Evolutionary conservation across 805 yeast genomes (phyloP).

Genomic region (Kregervanrija delftensis): DNA sequence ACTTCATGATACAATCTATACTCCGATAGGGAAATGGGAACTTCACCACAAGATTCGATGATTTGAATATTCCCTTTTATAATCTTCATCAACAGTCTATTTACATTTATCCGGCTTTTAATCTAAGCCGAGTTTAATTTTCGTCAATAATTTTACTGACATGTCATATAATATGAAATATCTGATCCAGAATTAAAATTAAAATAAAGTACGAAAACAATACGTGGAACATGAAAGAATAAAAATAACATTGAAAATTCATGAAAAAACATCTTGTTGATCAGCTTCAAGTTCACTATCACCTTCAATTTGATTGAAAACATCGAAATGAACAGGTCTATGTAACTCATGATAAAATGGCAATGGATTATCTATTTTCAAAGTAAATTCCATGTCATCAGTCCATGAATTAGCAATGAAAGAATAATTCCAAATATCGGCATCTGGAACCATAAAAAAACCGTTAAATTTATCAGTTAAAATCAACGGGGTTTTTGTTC

Average conservation of each 20-base stretch:
- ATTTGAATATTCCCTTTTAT: too few relatives aligned
- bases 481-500: conserved; percentile 58
- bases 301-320: conserved; percentile 62
- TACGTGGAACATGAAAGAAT: not conserved
- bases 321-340: conserved; percentile 80
- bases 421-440: conserved; percentile 83
- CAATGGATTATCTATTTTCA: conserved; percentile 74
- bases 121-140: too few relatives aligned
- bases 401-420: conserved; percentile 85
- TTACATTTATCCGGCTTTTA: too few relatives aligned
- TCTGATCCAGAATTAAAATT: too few relatives aligned
- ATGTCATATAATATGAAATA: too few relatives aligned
- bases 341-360: conserved; percentile 82
- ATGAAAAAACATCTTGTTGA: conserved; percentile 8
- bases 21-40: too few relatives aligned
- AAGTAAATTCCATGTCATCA: conserved; percentile 46
- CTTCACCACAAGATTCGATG: too few relatives aligned
- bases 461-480: conserved; percentile 75
- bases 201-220: too few relatives aligned
- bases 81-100: too few relatives aligned
- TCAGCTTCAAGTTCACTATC: conserved; percentile 11
- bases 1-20: too few relatives aligned
- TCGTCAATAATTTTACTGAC: too few relatives aligned
- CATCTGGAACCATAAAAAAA: conserved; percentile 77
- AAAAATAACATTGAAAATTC: too few relatives aligned